Evolutionary conservation across 495 filamentous ascomycete species (phyloP).

Genomic region (Elaphomyces granulatus): DNA sequence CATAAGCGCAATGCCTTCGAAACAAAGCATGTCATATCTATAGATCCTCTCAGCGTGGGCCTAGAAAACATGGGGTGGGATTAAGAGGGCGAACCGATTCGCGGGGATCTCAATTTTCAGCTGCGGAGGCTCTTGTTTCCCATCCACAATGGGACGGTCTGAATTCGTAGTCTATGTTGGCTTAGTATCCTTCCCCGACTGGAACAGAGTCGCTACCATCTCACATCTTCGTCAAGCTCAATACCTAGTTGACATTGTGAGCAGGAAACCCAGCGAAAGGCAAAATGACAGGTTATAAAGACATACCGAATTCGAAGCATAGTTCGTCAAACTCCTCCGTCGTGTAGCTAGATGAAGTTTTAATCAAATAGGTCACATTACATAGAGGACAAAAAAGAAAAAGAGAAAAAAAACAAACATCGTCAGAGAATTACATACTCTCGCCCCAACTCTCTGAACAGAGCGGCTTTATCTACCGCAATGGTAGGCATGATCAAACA

Average conservation of each 20-base stretch:
- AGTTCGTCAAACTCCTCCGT: conserved; percentile 90
- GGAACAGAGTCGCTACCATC: neutral
- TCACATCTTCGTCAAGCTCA: conserved; percentile 89
- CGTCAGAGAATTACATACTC: conserved; percentile 43
- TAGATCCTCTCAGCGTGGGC: too few relatives aligned
- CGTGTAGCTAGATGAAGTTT: conserved; percentile 48
- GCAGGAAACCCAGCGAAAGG: conserved; percentile 22
- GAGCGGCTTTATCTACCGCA: conserved; percentile 81
- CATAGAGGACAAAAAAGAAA: conserved; percentile 2
- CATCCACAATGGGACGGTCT: conserved; percentile 57
- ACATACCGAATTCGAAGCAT: conserved; percentile 90
- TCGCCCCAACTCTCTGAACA: conserved; percentile 82
- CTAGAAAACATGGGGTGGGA: neutral
- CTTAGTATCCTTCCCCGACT: conserved; percentile 6
- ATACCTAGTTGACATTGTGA: conserved; percentile 45
- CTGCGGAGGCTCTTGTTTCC: conserved; percentile 75
- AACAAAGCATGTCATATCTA: conserved; percentile 97
- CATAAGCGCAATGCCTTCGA: conserved; percentile 92
- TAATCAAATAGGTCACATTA: conserved; percentile 9
- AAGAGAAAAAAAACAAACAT: conserved; percentile 1
- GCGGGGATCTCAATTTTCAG: conserved; percentile 98
- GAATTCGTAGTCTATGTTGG: conserved; percentile 49
- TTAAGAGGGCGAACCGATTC: conserved; percentile 60
- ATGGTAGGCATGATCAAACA: conserved; percentile 61
- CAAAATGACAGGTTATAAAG: neutral